phyloP scores from a whole-genome alignment of 2,329 filamentous ascomycete genomes.

The Colletotrichum sp. region DNA sequence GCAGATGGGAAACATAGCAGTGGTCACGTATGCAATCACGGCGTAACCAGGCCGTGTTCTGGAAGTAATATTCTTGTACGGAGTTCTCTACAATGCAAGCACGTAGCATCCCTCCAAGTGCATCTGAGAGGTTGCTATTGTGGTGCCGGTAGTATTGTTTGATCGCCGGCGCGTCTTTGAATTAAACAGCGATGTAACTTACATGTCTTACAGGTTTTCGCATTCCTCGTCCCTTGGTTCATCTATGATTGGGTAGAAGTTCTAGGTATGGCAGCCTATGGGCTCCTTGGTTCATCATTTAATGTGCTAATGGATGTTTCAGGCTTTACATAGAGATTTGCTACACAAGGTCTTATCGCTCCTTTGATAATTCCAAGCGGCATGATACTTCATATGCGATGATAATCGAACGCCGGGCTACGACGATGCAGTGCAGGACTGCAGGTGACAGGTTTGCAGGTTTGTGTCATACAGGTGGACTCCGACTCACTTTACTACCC shows the following conservation, averaged over 20 bases:
- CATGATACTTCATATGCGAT: neutral
- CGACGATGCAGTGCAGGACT: too few relatives aligned
- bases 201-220: neutral
- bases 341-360: neutral
- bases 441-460: too few relatives aligned
- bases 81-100: neutral
- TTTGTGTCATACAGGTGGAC: too few relatives aligned
- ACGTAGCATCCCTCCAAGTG: neutral
- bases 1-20: neutral
- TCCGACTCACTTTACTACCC: neutral
- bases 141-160: too few relatives aligned
- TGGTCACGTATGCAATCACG: neutral
- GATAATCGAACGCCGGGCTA: too few relatives aligned
- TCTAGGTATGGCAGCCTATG: neutral
- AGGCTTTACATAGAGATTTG: neutral
- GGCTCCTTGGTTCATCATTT: neutral
- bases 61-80: neutral
- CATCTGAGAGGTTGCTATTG: neutral
- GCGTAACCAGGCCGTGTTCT: neutral
- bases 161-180: too few relatives aligned
- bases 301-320: neutral
- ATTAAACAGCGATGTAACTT: neutral
- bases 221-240: neutral
- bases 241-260: neutral
- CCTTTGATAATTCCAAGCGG: neutral